A percentile compares a stretch with the other conserved stretches of the same genome.
Conservation (phyloP, 78 protist species). For the Dictyostelium citrinum region DNA sequence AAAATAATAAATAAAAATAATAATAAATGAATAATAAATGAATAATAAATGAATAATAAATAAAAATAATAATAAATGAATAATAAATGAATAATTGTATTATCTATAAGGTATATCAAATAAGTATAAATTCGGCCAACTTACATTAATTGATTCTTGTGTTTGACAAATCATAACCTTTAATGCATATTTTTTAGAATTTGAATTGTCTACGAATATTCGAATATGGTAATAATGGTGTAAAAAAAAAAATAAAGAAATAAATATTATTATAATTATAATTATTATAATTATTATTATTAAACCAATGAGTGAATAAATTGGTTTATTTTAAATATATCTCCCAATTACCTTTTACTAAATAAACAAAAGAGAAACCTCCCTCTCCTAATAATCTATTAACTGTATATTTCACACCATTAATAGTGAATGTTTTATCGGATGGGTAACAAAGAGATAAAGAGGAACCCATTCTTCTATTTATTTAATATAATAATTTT, state of each 20-base stretch:
- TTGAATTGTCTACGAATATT: neutral
- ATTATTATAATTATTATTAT: neutral
- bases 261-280: neutral
- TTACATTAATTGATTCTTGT: conserved; percentile 40
- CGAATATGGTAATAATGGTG: too few species aligned
- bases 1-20: neutral
- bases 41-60: neutral
- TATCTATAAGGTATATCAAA: neutral
- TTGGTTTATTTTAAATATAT: neutral
- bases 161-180: conserved; percentile 77
- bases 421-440: conserved; percentile 24
- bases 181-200: conserved; percentile 56
- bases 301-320: neutral
- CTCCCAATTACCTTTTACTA: conserved; percentile 32
- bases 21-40: neutral
- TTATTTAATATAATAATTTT: too few species aligned
- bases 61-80: neutral
- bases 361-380: conserved; percentile 73
- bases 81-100: too few species aligned
- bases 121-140: neutral
- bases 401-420: neutral
- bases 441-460: conserved; percentile 45
- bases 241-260: neutral
- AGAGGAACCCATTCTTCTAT: conserved; percentile 31
- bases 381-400: conserved; percentile 52